Base-by-base conservation (phyloP, 1,284 basidiomycete genomes). In the Mycena citricolor region DNA sequence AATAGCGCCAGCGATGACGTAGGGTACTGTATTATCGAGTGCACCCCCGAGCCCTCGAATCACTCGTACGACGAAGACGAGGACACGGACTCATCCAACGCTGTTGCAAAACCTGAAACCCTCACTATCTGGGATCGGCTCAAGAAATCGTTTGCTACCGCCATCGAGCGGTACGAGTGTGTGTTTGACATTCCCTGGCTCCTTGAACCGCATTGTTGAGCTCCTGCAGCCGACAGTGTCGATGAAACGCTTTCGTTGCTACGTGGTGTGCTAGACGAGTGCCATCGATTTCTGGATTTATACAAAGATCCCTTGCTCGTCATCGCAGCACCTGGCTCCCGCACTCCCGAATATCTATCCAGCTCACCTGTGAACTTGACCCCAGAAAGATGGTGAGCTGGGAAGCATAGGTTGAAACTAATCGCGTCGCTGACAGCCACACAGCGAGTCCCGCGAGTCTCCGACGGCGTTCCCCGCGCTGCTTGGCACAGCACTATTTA, bases 401-500 rank as follows among this genome's bases (percentile, higher is more conserved):
- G 16, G 13, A 10, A 33, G 10, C 14, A 50, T 50, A 53, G 52
- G 54, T 52, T 51, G 57, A 49, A 62, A 60, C 55, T n/a, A n/a
- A 12, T 21, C 36, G 24, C 36, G n/a, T n/a, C n/a, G n/a, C n/a
- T n/a, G n/a, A n/a, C n/a, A n/a, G n/a, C n/a, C n/a, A n/a, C n/a
- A n/a, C 35, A 66, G 64, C 43, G 70, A 66, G 60, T 64, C 61
- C 43, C 52, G 60, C 26, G 80, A 83, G 48, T 69, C 76, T 1
- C 74, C 77, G 5, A 79, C 79, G 0, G 76, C 81, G 4, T 79
- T 86, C 58, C 79, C 83, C 53, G 69, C 78, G 25, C 69, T 83
- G 39, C 69, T 84, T 25, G 81, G 81, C 36, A 77, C 76, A 13
- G 66, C 79, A 2, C 68, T 84, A 32, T 81, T 79, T 59, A 65